Conservation (phyloP, 2,329 filamentous ascomycete species). For the Daldinia sp. region DNA sequence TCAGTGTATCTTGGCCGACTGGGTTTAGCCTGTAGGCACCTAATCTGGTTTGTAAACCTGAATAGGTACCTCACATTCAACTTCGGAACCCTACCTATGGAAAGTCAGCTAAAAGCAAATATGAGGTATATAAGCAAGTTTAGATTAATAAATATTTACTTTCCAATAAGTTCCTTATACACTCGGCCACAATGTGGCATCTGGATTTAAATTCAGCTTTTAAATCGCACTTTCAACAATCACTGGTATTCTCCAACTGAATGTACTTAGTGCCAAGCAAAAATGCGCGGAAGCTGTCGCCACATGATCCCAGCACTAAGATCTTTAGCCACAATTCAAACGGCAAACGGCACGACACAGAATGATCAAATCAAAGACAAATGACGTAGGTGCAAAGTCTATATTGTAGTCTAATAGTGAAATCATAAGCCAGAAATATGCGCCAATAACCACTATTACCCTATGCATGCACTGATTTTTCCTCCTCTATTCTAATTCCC, state of each 20-base stretch:
- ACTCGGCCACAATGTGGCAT: neutral
- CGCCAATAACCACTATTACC: neutral
- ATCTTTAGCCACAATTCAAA: slow-evolving; percentile 3
- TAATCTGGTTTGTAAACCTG: too few species aligned
- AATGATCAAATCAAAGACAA: neutral
- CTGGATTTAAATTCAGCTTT: neutral
- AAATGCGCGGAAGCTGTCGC: neutral
- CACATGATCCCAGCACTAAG: neutral
- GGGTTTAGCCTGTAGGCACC: neutral
- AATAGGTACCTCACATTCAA: too few species aligned
- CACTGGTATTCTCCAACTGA: neutral
- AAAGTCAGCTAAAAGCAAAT: neutral
- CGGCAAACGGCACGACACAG: neutral
- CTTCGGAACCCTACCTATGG: neutral
- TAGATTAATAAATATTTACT: neutral
- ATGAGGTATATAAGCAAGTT: neutral
- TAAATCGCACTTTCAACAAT: neutral
- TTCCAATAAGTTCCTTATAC: neutral
- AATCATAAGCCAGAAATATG: slow-evolving; percentile 1
- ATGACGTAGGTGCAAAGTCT: slow-evolving; percentile 7
- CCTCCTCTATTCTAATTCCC: neutral
- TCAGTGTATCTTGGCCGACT: neutral
- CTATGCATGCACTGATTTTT: neutral
- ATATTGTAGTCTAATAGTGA: slow-evolving; percentile 9
- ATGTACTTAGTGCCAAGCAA: neutral